Evolutionary conservation across 2,329 filamentous ascomycete genomes (phyloP).

Genomic region (Neonectria neomacrospora): DNA sequence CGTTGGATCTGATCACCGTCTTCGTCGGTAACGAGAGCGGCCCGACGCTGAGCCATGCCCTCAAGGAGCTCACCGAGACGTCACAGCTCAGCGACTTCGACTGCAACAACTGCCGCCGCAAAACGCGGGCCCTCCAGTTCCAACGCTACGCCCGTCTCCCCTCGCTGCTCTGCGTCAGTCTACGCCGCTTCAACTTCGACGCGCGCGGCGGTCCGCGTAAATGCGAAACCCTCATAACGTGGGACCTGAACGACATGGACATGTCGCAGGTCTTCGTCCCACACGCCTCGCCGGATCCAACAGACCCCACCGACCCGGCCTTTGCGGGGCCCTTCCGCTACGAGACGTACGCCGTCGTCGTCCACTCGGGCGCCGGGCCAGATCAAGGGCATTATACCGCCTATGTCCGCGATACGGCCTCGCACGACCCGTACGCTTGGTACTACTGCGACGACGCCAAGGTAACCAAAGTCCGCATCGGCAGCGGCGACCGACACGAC

Average conservation of each 20-base stretch:
- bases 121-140: constrained; percentile 74
- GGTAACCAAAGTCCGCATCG: constrained; percentile 56
- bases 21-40: constrained; percentile 48
- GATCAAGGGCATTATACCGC: constrained; percentile 84
- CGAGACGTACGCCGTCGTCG: constrained; percentile 86
- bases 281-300: constrained; percentile 47
- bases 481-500: constrained; percentile 49
- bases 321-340: constrained; percentile 74
- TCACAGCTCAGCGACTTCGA: constrained; percentile 73
- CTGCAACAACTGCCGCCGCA: constrained; percentile 79
- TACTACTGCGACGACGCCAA: constrained; percentile 60
- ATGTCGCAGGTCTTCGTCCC: constrained; percentile 58
- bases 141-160: constrained; percentile 82
- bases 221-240: constrained; percentile 76
- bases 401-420: constrained; percentile 69
- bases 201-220: constrained; percentile 62
- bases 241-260: constrained; percentile 78
- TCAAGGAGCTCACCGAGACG: constrained; percentile 70
- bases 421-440: constrained; percentile 58
- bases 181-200: constrained; percentile 68
- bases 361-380: constrained; percentile 76
- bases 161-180: constrained; percentile 79
- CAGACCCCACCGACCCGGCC: constrained; percentile 51
- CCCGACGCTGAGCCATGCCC: constrained; percentile 67
- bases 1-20: constrained; percentile 66